Evolutionary conservation across 2,329 filamentous ascomycete genomes (phyloP), one percentile per base, ranked within the genome.

Genomic region (Diaporthe eres): DNA sequence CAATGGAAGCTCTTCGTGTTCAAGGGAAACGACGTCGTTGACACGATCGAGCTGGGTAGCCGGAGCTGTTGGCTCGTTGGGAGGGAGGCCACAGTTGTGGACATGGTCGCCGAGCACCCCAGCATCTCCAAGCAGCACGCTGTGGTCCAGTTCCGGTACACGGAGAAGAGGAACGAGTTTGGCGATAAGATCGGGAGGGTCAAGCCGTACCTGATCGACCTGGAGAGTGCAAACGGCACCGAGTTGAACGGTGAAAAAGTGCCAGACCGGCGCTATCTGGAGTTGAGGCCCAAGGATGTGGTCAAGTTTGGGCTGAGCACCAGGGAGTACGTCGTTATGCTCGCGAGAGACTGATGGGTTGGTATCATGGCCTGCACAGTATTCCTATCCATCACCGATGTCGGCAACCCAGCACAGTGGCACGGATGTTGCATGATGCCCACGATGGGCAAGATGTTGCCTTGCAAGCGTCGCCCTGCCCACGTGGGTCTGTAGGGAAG

Each of bases 121-220:
- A 98, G 95, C 84, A 92, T 95, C 81, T 98, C 95, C 83, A 97
- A 97, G 84, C 97, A 99, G 85, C 97, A 99, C 83, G 96, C 96
- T 0, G 97, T 96, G 12, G 90, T 99, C 58, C 97, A 99, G 83
- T 99, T 99, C 81, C 92, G 97, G 51, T 93, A 95, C 82, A 91
- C 94, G 28, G 94, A 95, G 81, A 95, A 93, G 84, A 91, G 91
- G 77, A 95, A 97, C 80, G 95, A 98, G 84, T 97, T 91, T 82
- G 96, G 95, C 31, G 96, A 98, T 82, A 94, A 92, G 81, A 88
- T 93, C 75, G 95, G 94, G 31, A 93, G 88, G 77, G 94, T 96
- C 61, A 93, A 92, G 85, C 96, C 96, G 0, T 99, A 98, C 85
- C 83, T 98, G 12, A 95, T 99, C 78, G 97, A 99, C 84, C 86